Conservation (phyloP, 495 filamentous ascomycete genomes). For the Glarea lozoyensis region DNA sequence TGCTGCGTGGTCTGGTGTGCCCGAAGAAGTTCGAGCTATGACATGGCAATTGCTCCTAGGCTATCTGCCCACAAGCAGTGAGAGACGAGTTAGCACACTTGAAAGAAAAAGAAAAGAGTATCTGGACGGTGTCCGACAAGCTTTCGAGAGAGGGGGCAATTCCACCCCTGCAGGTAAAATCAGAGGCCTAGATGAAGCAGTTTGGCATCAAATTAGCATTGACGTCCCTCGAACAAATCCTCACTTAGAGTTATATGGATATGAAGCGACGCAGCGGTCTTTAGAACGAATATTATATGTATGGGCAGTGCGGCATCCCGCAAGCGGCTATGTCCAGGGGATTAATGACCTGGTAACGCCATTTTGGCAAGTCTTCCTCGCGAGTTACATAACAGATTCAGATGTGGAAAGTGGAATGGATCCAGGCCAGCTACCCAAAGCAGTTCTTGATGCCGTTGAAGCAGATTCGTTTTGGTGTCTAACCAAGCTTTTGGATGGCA, state of each 20-base stretch:
- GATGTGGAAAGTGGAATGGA: conserved; percentile 93
- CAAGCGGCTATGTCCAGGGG: conserved; percentile 94
- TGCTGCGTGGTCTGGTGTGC: conserved; percentile 87
- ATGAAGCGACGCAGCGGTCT: conserved; percentile 90
- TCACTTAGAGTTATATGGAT: conserved; percentile 87
- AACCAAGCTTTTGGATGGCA: conserved; percentile 91
- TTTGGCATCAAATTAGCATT: conserved; percentile 99
- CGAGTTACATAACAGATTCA: conserved; percentile 85
- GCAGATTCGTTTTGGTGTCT: conserved; percentile 98
- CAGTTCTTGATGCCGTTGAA: conserved; percentile 93
- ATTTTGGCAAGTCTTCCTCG: conserved; percentile 96
- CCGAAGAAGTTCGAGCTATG: conserved; percentile 93
- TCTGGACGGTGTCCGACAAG: conserved; percentile 88
- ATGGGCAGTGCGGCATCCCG: conserved; percentile 95
- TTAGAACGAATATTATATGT: conserved; percentile 92
- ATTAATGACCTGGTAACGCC: conserved; percentile 98
- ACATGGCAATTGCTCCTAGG: conserved; percentile 95
- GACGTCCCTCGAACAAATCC: conserved; percentile 96
- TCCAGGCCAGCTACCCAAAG: conserved; percentile 81
- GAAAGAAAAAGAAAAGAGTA: conserved; percentile 97
- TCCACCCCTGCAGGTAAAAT: conserved; percentile 38
- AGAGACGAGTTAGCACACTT: conserved; percentile 79
- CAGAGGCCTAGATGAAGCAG: conserved; percentile 81
- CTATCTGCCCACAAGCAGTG: conserved; percentile 90
- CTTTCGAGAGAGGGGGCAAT: conserved; percentile 68